These are phyloP conservation scores for Trypanosoma boissoni DNA, from an alignment of 208 protist species.

Conservation along the genomic window DNA sequence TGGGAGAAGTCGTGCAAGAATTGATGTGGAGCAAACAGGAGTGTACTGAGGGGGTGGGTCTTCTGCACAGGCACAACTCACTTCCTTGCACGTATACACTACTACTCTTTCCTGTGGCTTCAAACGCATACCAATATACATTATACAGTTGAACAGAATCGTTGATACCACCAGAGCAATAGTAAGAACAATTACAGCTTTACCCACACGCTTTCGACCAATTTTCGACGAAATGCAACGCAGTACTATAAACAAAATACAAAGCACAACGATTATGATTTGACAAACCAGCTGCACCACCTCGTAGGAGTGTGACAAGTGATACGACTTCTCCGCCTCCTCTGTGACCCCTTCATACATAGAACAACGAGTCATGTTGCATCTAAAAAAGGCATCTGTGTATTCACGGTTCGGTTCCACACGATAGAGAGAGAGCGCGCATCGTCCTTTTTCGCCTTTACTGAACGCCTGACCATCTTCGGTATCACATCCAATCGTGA, in stretches of 20 bases:
- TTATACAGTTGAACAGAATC: constrained; percentile 53
- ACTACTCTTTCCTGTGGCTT: constrained; percentile 16
- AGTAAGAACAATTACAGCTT: constrained; percentile 33
- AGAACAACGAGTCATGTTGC: constrained; percentile 45
- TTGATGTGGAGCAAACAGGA: constrained; percentile 63
- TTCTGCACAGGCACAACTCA: constrained; percentile 62
- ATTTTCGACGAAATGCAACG: constrained; percentile 37
- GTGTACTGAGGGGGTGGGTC: constrained; percentile 53
- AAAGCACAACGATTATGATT: constrained; percentile 49
- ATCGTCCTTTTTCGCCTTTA: constrained; percentile 30
- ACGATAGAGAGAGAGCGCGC: constrained; percentile 68
- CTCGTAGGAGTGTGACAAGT: constrained; percentile 29
- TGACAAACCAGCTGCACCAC: constrained; percentile 31
- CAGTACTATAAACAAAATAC: constrained; percentile 42
- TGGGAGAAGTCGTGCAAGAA: constrained; percentile 58
- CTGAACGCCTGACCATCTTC: constrained; percentile 40
- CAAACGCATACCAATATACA: constrained; percentile 60
- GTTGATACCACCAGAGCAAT: constrained; percentile 31
- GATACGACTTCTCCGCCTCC: constrained; percentile 4
- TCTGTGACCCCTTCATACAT: constrained; percentile 31
- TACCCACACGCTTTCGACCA: constrained; percentile 29
- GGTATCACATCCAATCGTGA: constrained; percentile 68
- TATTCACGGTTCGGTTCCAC: constrained; percentile 58
- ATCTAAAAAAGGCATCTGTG: constrained; percentile 81
- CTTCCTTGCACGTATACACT: constrained; percentile 64